A percentile compares a stretch with the other conserved stretches of the same genome.
Evolutionary conservation across 2,329 filamentous ascomycete species (phyloP).

Genomic region (Aspergillus sp.): DNA sequence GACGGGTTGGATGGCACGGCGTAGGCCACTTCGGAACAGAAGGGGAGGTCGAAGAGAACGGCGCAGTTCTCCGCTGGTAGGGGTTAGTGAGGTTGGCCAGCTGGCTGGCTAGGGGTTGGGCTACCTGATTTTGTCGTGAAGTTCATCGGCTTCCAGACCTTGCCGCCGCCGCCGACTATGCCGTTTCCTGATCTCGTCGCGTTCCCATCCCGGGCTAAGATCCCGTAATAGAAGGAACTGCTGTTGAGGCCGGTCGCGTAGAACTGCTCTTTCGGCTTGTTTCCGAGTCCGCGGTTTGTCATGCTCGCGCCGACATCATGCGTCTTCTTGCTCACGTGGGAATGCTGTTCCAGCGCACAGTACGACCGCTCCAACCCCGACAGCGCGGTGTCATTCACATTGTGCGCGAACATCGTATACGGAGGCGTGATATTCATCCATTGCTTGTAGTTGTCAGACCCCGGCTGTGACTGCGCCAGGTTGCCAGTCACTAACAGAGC

Average conservation of each 20-base stretch:
- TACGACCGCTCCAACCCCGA: conserved; percentile 68
- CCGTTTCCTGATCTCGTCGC: conserved; percentile 46
- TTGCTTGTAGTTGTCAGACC: conserved; percentile 41
- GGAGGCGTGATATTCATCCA: conserved; percentile 54
- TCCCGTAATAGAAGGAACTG: conserved; percentile 61
- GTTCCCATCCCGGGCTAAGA: conserved; percentile 56
- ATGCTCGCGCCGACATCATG: conserved; percentile 54
- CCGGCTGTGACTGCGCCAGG: conserved; percentile 41
- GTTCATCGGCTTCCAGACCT: conserved; percentile 60
- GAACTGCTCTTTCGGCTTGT: conserved; percentile 76
- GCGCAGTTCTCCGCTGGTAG: conserved; percentile 67
- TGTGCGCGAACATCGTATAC: conserved; percentile 69
- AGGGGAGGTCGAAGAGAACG: conserved; percentile 74
- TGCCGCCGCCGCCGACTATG: conserved; percentile 61
- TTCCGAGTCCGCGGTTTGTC: conserved; percentile 57
- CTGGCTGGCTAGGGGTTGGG: conserved; percentile 18
- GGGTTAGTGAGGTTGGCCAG: no score
- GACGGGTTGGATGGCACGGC: conserved; percentile 77
- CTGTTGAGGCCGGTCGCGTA: conserved; percentile 66
- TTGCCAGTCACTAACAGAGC: conserved; percentile 72
- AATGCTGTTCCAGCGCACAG: conserved; percentile 64
- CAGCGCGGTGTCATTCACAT: conserved; percentile 49
- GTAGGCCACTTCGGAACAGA: conserved; percentile 83
- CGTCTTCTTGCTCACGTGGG: conserved; percentile 55
- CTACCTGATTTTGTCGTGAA: conserved; percentile 72